phyloP scores from a whole-genome alignment of 305 asterid species.

The Fraxinus paxiana region DNA sequence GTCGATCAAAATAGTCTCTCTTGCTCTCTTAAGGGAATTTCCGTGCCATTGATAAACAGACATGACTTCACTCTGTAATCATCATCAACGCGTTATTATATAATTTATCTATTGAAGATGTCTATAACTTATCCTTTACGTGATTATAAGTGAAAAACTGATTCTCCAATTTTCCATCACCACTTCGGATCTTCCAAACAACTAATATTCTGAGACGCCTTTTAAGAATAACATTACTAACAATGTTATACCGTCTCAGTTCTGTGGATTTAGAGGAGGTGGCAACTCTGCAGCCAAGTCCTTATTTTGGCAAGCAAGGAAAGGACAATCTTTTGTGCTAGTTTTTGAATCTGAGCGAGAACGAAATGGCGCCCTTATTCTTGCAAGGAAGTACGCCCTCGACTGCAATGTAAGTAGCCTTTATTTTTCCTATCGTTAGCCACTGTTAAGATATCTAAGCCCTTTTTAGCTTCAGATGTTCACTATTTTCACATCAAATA shows the following conservation, averaged over 20 bases:
- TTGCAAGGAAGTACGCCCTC: conserved; percentile 72
- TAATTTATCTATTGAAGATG: neutral
- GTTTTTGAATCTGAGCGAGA: conserved; percentile 82
- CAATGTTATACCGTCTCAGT: conserved; percentile 32
- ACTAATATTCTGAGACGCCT: neutral
- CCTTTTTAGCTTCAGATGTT: neutral
- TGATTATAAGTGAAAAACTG: neutral
- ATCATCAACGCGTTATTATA: neutral
- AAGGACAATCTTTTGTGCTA: conserved; percentile 79
- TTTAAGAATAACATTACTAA: neutral
- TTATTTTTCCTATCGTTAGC: neutral
- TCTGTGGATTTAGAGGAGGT: conserved; percentile 95
- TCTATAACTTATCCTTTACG: neutral
- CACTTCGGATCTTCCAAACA: neutral
- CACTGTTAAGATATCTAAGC: neutral
- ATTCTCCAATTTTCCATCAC: neutral
- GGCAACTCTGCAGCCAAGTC: conserved; percentile 93
- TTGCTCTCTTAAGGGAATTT: neutral
- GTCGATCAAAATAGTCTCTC: neutral
- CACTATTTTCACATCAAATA: neutral
- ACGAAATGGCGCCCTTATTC: conserved; percentile 68
- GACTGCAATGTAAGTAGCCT: conserved; percentile 78
- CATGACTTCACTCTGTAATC: neutral
- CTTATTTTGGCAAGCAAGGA: conserved; percentile 86
- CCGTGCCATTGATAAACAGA: neutral